A percentile compares a stretch with the other conserved stretches of the same genome.
Evolutionary conservation across 345 rosid species (phyloP).

Genomic region (Viola odorata): DNA sequence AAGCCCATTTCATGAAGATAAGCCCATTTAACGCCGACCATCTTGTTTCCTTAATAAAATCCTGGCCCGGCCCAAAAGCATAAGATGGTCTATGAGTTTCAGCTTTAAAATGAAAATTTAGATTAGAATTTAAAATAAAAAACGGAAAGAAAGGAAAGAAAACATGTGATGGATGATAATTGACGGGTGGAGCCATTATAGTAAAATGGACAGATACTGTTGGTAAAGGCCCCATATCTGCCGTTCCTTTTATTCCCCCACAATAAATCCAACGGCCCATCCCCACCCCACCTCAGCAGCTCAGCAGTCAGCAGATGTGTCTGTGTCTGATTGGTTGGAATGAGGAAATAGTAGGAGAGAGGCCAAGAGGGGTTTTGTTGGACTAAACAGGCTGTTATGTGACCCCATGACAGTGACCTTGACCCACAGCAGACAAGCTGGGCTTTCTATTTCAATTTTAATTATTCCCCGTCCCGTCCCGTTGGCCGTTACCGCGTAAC

Average conservation of each 20-base stretch:
- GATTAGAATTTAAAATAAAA: too few relatives aligned
- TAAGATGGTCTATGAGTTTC: too few relatives aligned
- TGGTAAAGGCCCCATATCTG: constrained; percentile 5
- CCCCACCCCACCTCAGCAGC: neutral
- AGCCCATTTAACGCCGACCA: too few relatives aligned
- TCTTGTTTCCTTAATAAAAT: too few relatives aligned
- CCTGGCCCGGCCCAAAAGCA: too few relatives aligned
- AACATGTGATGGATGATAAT: constrained; percentile 16
- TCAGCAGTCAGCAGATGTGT: too few relatives aligned
- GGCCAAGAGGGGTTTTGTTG: neutral
- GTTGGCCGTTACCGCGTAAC: neutral
- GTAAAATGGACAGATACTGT: neutral
- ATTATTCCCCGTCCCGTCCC: constrained; percentile 13
- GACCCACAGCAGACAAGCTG: constrained; percentile 15
- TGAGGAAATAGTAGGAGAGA: neutral
- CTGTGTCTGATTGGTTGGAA: neutral
- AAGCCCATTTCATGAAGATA: too few relatives aligned
- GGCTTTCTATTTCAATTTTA: constrained; percentile 15
- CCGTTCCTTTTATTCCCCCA: neutral
- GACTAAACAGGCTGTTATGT: constrained; percentile 24
- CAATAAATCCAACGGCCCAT: constrained; percentile 4
- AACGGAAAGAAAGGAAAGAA: too few relatives aligned
- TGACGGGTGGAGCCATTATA: constrained; percentile 16
- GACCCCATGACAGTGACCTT: constrained; percentile 23
- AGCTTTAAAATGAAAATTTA: too few relatives aligned